Base-by-base conservation (phyloP, 2,329 filamentous ascomycete genomes). In the Fusarium sublunatum region DNA sequence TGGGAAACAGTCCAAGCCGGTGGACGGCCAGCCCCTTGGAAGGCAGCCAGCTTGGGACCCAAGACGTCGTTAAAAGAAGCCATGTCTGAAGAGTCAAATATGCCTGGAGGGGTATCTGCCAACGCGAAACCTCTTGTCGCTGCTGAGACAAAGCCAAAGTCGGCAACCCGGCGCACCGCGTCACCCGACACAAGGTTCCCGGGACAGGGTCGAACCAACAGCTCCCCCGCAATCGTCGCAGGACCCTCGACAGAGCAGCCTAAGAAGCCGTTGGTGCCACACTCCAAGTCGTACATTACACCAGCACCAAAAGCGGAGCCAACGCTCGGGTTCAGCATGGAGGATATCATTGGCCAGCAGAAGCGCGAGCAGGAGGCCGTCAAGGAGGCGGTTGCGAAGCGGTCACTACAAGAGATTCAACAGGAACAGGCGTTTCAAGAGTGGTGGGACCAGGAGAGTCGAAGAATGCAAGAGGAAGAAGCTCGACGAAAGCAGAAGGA, bases 391-490 rank as follows among this genome's bases (percentile, higher is more conserved):
- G 88, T 88, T 10, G 91, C 93, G 3, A 97, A 96, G 77, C 86
- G 94, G 53, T 95, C 91, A 63, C 79, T 99, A 28, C 89, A 96
- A 72, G 95, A 98, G 63, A 99, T 99, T 57, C 95, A 99, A 74
- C 88, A 95, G 65, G 95, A 99, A 76, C 95, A 99, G 73, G 92
- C 92, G 47, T 99, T 99, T 74, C 92, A 97, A 73, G 89, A 96
- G 74, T 97, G 93, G 93, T 97, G 93, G 93, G 92, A 96, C 66
- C 88, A 91, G 61, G 93, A 97, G 75, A 92, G 89, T 69, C 83
- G 84, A 58, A 83, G 91, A 26, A 86, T 90, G 34, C 88, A 89
- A 64, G 86, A 89, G 65, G 87, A 87, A 59, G 84, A 86, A 60
- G 81, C 82, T 4, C 72, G 77, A 40, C 74, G 78, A 45, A 71